These are phyloP conservation scores for Metschnikowia continentalis DNA, from an alignment of 805 yeast genomes.

Conservation along the genomic window DNA sequence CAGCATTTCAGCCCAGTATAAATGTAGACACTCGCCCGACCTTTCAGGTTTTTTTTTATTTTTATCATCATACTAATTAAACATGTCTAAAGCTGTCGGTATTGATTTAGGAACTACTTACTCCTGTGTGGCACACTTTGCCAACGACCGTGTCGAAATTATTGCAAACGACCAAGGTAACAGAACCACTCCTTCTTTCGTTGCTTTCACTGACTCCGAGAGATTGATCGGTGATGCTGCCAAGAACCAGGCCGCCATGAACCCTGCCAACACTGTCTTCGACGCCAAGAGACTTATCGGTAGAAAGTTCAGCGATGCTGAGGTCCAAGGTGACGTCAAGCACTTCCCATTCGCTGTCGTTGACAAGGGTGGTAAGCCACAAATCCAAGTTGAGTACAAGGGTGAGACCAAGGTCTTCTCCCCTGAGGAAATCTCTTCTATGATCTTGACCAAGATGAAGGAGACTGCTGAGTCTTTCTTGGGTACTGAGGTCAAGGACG, in stretches of 20 bases:
- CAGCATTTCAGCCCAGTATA: constrained; percentile 2
- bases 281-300: constrained; percentile 34
- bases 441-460: constrained; percentile 32
- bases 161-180: constrained; percentile 33
- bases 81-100: constrained; percentile 30
- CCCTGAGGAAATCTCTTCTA: constrained; percentile 30
- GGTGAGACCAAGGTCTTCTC: constrained; percentile 32
- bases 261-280: constrained; percentile 31
- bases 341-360: constrained; percentile 32
- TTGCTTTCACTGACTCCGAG: constrained; percentile 31
- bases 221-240: constrained; percentile 34
- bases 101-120: constrained; percentile 33
- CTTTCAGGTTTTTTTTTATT: not conserved
- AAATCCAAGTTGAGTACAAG: constrained; percentile 29
- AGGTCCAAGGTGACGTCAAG: constrained; percentile 28
- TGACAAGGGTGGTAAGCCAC: constrained; percentile 28
- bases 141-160: constrained; percentile 31
- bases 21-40: constrained; percentile 3
- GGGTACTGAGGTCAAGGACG: constrained; percentile 73
- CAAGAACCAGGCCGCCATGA: constrained; percentile 33
- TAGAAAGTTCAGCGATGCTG: constrained; percentile 26
- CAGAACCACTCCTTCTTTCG: constrained; percentile 33
- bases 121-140: constrained; percentile 32
- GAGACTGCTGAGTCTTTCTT: constrained; percentile 70
- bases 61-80: constrained; percentile 8